Percentiles rank a stretch among this genome's conserved stretches.
phyloP scores from a whole-genome alignment of 176 grass and related monocot genomes.

The Thinopyrum elongatum region DNA sequence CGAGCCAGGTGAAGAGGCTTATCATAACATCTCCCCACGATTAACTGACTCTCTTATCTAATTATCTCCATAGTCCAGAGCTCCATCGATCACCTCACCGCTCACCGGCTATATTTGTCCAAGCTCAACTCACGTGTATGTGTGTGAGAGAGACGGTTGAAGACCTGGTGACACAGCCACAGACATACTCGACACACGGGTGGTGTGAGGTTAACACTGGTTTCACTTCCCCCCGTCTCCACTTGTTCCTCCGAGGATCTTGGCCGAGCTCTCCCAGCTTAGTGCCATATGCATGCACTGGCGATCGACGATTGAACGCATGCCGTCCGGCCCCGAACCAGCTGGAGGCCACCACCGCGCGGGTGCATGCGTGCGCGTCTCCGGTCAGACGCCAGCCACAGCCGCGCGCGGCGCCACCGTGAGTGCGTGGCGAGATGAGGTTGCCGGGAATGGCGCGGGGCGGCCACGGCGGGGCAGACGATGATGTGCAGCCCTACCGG shows the following conservation, averaged over 20 bases:
- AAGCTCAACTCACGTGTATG: neutral
- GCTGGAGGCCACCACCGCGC: neutral
- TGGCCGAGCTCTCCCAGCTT: neutral
- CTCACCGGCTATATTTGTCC: constrained; percentile 5
- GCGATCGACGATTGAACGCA: neutral
- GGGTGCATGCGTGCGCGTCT: neutral
- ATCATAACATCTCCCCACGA: neutral
- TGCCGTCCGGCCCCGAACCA: neutral
- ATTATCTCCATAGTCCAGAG: neutral
- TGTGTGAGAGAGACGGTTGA: neutral
- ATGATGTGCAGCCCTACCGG: neutral
- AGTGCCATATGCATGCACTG: neutral
- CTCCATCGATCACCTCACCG: neutral
- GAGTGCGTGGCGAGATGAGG: neutral
- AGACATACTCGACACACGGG: neutral
- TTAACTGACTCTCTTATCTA: neutral
- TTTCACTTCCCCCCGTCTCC: neutral
- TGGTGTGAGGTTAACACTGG: constrained; percentile 13
- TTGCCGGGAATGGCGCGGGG: neutral
- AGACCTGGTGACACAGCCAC: neutral
- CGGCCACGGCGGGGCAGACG: neutral
- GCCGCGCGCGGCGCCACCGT: neutral
- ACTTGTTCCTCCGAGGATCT: constrained; percentile 19
- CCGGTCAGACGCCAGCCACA: neutral
- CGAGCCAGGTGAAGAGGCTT: neutral